Conservation (phyloP, 2,329 filamentous ascomycete genomes). For the Pseudogymnoascus sp. region DNA sequence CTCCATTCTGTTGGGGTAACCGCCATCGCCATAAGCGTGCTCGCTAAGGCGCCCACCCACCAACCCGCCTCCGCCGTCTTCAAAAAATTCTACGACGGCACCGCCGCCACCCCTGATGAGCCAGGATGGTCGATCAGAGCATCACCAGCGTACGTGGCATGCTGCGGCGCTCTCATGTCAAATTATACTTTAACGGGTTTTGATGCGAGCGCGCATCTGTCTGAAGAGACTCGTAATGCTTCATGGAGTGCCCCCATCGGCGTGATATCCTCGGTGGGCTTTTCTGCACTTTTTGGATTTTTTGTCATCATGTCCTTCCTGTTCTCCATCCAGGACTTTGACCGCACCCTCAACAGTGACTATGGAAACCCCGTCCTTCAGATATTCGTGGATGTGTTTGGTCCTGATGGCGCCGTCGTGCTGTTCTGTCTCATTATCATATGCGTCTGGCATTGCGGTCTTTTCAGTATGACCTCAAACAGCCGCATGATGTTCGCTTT, state of each 20-base stretch:
- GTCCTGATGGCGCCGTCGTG: conserved; percentile 46
- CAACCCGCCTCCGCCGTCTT: conserved; percentile 50
- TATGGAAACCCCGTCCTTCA: conserved; percentile 49
- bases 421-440: conserved; percentile 49
- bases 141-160: conserved; percentile 45
- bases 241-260: conserved; percentile 50
- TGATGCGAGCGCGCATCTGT: conserved; percentile 48
- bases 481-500: conserved; percentile 54
- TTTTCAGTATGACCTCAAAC: conserved; percentile 50
- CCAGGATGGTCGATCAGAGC: conserved; percentile 47
- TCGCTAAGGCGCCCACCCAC: conserved; percentile 49
- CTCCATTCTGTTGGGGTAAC: conserved; percentile 47
- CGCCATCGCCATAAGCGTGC: conserved; percentile 45
- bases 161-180: conserved; percentile 44
- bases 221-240: conserved; percentile 49
- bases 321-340: conserved; percentile 52
- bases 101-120: conserved; percentile 30
- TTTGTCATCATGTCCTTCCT: conserved; percentile 50
- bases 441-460: conserved; percentile 53
- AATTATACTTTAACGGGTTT: conserved; percentile 46
- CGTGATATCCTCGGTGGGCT: conserved; percentile 47
- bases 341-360: conserved; percentile 35
- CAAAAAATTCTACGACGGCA: conserved; percentile 44
- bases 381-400: conserved; percentile 50
- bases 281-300: conserved; percentile 50